phyloP scores from a whole-genome alignment of 495 filamentous ascomycete species.

The Endocarpon pusillum region DNA sequence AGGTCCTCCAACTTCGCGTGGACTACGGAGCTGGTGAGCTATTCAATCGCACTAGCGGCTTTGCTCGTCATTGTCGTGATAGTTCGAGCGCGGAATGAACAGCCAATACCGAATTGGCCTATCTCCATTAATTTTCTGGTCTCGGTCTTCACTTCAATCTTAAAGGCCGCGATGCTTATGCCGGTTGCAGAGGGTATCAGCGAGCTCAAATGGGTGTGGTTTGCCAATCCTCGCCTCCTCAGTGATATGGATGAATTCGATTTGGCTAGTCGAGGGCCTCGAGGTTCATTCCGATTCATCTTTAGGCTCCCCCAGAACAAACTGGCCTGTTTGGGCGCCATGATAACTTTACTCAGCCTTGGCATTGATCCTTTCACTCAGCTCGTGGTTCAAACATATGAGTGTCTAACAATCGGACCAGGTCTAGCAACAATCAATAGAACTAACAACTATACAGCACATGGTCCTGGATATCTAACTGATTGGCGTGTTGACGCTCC shows the following conservation, averaged over 20 bases:
- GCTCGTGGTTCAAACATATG: conserved; percentile 9
- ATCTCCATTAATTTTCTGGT: conserved; percentile 32
- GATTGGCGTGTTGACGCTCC: background rate
- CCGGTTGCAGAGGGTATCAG: conserved; percentile 23
- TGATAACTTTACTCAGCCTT: conserved; percentile 11
- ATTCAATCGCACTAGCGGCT: conserved; percentile 11
- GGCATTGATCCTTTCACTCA: conserved; percentile 29
- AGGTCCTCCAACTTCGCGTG: too few species aligned
- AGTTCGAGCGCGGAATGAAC: conserved; percentile 21
- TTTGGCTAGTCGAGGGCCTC: conserved; percentile 23
- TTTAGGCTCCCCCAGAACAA: conserved; percentile 1
- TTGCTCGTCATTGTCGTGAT: conserved; percentile 19
- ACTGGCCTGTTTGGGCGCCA: background rate
- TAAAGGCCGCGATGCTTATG: conserved; percentile 26
- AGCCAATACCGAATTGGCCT: conserved; percentile 24
- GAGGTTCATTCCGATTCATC: conserved; percentile 19
- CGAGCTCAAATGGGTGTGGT: conserved; percentile 34
- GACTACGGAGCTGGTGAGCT: conserved; percentile 14
- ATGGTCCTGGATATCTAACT: background rate
- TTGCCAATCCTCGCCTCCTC: conserved; percentile 21
- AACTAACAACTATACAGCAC: background rate
- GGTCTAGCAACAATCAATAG: background rate
- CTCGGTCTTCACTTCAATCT: conserved; percentile 25
- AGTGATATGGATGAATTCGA: conserved; percentile 26
- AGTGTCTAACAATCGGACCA: background rate